Evolutionary conservation across 2,329 filamentous ascomycete genomes (phyloP).

Genomic region (Xylariomycetidae sp.): DNA sequence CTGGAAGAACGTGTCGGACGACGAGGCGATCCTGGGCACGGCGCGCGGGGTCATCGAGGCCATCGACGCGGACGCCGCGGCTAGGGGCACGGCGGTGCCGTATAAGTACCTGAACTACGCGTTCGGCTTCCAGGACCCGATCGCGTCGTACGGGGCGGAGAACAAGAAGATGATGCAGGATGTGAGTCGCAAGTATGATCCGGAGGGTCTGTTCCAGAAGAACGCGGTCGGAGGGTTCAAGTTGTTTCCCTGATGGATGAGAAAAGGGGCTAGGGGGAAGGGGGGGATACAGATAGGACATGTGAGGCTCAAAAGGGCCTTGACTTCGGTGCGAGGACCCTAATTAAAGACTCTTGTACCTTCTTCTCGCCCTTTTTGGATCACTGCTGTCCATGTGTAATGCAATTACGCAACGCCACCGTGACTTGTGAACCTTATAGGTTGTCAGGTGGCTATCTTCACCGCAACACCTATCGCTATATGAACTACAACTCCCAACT

Average conservation of each 20-base stretch:
- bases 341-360: too few relatives aligned
- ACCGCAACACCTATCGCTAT: too few relatives aligned
- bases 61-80: slow-evolving; percentile 10
- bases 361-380: too few relatives aligned
- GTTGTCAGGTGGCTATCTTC: too few relatives aligned
- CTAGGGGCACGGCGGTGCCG: slow-evolving; percentile 8
- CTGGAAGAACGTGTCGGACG: slow-evolving; percentile 15
- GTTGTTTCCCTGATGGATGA: slow-evolving; percentile 6
- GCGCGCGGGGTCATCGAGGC: slow-evolving; percentile 8
- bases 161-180: slow-evolving; percentile 8
- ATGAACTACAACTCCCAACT: too few relatives aligned
- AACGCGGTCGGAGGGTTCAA: slow-evolving; percentile 8
- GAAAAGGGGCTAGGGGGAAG: too few relatives aligned
- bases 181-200: slow-evolving; percentile 11
- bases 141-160: slow-evolving; percentile 13
- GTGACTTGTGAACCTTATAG: too few relatives aligned
- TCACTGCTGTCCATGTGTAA: too few relatives aligned
- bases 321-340: too few relatives aligned
- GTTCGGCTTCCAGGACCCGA: slow-evolving; percentile 12
- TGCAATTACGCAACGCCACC: too few relatives aligned
- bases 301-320: too few relatives aligned
- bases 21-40: slow-evolving; percentile 7
- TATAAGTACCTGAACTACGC: slow-evolving; percentile 21
- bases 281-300: too few relatives aligned
- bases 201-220: slow-evolving; percentile 11